Evolutionary conservation across 2,329 filamentous ascomycete genomes (phyloP), one percentile per base, ranked within the genome.

Genomic region (Xylaria sp.): DNA sequence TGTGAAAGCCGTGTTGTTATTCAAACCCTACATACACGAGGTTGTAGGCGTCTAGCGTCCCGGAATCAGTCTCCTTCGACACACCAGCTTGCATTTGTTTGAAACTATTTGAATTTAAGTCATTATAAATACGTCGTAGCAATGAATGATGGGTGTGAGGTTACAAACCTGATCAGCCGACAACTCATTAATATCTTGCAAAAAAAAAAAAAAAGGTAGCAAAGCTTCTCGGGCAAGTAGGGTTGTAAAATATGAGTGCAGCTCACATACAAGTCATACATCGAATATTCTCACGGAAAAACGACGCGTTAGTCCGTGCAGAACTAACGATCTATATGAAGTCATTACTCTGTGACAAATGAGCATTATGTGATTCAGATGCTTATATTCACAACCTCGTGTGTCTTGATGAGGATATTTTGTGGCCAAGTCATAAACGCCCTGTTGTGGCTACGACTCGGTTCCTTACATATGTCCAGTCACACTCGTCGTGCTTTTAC

Each of bases 151-250:
- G 15, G 7, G 3, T 4, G 3, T 47, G 45, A 31, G 12, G 4
- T 53, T 33, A 49, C 28, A 17, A 12, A 25, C 33, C 40, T n/a
- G 46, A 43, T 57, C 33, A 46, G 47, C 42, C 57, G 40, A 52
- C 38, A 50, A n/a, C n/a, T n/a, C n/a, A n/a, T n/a, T n/a, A n/a
- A n/a, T n/a, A n/a, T n/a, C n/a, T n/a, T 9, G 38, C 28, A 28
- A 7, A 38, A 38, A 15, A 28, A 17, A 15, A 17, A 33, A 49
- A 35, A 35, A 17, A 54, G 25, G 15, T 33, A 40, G 17, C 17
- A 19, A 17, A 35, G 8, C 19, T 38, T 25, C 19, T 3, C 40
- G 17, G 9, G 38, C 33, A 33, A 28, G 45, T 31, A 19, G 38
- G 23, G 33, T 51, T 28, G 19, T 51, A 40, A 38, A 11, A 25